phyloP scores from a whole-genome alignment of 129 eudicot species.

The Scalesia atractyloides region DNA sequence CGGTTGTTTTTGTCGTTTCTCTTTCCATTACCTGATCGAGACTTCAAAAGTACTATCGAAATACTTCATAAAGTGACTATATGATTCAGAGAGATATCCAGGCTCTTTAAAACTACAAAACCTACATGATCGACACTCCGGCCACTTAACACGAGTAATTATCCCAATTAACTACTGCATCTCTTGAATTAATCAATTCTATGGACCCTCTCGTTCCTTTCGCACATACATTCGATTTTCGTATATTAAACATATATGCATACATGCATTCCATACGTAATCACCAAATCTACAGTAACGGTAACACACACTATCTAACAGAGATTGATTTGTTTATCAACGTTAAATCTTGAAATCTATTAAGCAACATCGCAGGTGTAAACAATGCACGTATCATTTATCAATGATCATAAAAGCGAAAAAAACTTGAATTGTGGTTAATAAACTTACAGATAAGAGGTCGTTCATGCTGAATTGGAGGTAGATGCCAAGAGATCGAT shows the following conservation, averaged over 20 bases:
- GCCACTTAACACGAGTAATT: too few relatives aligned
- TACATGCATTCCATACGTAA: slow-evolving; percentile 19
- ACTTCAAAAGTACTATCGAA: too few relatives aligned
- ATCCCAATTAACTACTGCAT: too few relatives aligned
- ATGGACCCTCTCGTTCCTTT: too few relatives aligned
- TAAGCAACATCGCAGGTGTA: neutral
- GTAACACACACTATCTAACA: neutral
- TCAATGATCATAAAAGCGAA: neutral
- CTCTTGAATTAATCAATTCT: too few relatives aligned
- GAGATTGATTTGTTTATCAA: neutral
- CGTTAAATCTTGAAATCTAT: slow-evolving; percentile 1
- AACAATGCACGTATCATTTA: neutral
- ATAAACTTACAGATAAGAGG: slow-evolving; percentile 40
- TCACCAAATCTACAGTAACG: slow-evolving; percentile 11
- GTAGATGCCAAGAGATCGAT: neutral
- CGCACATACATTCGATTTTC: slow-evolving; percentile 12
- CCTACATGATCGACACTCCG: too few relatives aligned
- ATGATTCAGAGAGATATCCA: too few relatives aligned
- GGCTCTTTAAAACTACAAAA: neutral
- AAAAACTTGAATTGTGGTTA: slow-evolving; percentile 6
- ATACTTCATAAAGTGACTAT: too few relatives aligned
- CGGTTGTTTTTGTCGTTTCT: too few relatives aligned
- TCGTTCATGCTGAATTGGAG: slow-evolving; percentile 35
- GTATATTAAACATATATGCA: neutral
- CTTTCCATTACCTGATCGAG: too few relatives aligned